A percentile compares a stretch with the other conserved stretches of the same genome.
Evolutionary conservation across 1,284 basidiomycete species (phyloP).

Genomic region (Apiotrichum veenhuisii): DNA sequence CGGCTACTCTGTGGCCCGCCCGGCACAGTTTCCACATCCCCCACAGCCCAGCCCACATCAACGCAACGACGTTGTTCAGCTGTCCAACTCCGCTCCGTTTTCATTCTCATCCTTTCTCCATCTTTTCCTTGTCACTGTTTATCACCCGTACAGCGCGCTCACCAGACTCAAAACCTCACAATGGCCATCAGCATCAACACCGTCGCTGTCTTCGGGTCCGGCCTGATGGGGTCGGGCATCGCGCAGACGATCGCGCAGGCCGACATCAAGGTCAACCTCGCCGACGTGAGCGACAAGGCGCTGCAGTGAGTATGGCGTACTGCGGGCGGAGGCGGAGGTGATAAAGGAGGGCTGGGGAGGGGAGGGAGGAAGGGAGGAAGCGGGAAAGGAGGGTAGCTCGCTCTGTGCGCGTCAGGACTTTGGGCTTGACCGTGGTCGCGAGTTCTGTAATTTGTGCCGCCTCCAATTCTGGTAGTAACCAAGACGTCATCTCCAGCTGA

Average conservation of each 20-base stretch:
- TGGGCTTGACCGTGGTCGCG: too few relatives aligned
- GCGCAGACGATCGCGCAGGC: conserved; percentile 53
- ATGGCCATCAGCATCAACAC: conserved; percentile 31
- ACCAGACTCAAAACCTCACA: background rate
- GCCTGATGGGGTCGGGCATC: conserved; percentile 56
- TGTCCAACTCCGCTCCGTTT: background rate
- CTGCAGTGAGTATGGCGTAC: conserved; percentile 27
- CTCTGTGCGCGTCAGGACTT: too few relatives aligned
- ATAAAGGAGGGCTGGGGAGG: too few relatives aligned
- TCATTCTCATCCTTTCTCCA: background rate
- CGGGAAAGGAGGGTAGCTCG: too few relatives aligned
- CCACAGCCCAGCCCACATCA: background rate
- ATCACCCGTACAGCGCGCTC: background rate
- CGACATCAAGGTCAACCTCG: conserved; percentile 50
- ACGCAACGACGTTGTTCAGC: background rate
- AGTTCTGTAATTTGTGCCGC: too few relatives aligned
- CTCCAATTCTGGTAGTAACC: too few relatives aligned
- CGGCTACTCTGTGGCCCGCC: too few relatives aligned
- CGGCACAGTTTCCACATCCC: background rate
- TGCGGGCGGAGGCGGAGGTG: too few relatives aligned
- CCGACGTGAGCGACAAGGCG: conserved; percentile 49
- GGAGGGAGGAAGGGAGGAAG: too few relatives aligned
- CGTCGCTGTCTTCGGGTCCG: conserved; percentile 52
- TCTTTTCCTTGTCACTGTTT: background rate
- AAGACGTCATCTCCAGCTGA: too few relatives aligned